phyloP scores from a whole-genome alignment of 495 filamentous ascomycete species.

The Aspergillus hancockii region DNA sequence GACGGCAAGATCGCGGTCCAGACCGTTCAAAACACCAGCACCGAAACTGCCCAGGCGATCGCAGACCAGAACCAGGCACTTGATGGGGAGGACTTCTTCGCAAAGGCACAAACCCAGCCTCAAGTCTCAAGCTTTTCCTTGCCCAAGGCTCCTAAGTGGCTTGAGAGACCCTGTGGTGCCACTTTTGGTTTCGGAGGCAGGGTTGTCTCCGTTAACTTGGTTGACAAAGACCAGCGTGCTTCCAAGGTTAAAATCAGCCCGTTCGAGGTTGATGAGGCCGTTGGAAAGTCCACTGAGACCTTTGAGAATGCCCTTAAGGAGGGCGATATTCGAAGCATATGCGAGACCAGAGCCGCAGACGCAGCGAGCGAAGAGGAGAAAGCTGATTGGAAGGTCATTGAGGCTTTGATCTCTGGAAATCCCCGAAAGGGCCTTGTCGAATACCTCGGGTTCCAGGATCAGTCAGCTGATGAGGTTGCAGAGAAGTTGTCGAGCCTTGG shows the following conservation, averaged over 20 bases:
- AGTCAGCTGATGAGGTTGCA: constrained; percentile 48
- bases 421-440: constrained; percentile 78
- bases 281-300: constrained; percentile 78
- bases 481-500: constrained; percentile 50
- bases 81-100: constrained; percentile 96
- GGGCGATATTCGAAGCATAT: constrained; percentile 77
- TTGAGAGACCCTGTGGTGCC: constrained; percentile 79
- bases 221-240: constrained; percentile 59
- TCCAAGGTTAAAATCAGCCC: constrained; percentile 82
- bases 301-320: constrained; percentile 83
- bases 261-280: constrained; percentile 84
- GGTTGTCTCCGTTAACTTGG: constrained; percentile 73
- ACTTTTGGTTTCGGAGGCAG: constrained; percentile 97
- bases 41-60: constrained; percentile 48
- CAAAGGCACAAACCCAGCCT: constrained; percentile 84
- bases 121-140: constrained; percentile 88
- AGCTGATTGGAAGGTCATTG: constrained; percentile 91
- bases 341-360: constrained; percentile 70
- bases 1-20: constrained; percentile 93
- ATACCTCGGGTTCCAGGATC: constrained; percentile 80
- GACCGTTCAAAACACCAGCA: constrained; percentile 83
- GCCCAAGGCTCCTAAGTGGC: constrained; percentile 84
- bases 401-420: constrained; percentile 80
- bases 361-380: constrained; percentile 87
- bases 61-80: constrained; percentile 65